Base-by-base conservation (phyloP, 2,329 filamentous ascomycete genomes). In the Cladophialophora immunda region DNA sequence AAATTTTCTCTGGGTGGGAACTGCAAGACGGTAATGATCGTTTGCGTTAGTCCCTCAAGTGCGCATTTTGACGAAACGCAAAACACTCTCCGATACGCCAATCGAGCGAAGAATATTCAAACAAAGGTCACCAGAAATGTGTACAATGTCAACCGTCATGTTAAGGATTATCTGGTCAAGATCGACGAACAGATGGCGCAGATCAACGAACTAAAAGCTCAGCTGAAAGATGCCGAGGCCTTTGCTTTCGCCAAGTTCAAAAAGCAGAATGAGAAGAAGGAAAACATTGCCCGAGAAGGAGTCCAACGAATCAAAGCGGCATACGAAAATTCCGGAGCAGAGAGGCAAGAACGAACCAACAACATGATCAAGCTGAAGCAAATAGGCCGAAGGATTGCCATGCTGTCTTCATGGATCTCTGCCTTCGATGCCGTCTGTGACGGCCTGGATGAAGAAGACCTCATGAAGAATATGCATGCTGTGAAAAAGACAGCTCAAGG, bases 1-100 rank as follows among this genome's bases (percentile, higher is more conserved):
- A 99, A 99, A 75, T 99, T 99, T 80, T 97, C 94, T 0, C 87
- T 99, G 0, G 95, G 95, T 32, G 95, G 95, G 2, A 99, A 99
- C 79, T 99, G 95, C 85, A 96, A 94, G 81, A 99, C 95, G 0
- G 95, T 99, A 77, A 99, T 99, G 95, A 98, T 99, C 78, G 95
- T 99, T 29, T 99, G 95, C 75, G 92, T 99, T 62, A 97, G 94
- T 73, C 95, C 95, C 1, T 97, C 93, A 0, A 98, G 95, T 75
- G 91, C 92, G 4, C 95, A 99, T 80, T 99, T 95, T 74, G 95
- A 99, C 78, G 95, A 99, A 81, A 97, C 94, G 0, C 95, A 99
- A 75, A 99, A 99, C 79, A 99, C 95, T 0, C 85, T 99, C 19
- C 92, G 96, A 74, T 99, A 99, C 76, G 95, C 95, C 58, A 98